Base-by-base conservation (phyloP, 2,329 filamentous ascomycete species). In the Aspergillus niger region DNA sequence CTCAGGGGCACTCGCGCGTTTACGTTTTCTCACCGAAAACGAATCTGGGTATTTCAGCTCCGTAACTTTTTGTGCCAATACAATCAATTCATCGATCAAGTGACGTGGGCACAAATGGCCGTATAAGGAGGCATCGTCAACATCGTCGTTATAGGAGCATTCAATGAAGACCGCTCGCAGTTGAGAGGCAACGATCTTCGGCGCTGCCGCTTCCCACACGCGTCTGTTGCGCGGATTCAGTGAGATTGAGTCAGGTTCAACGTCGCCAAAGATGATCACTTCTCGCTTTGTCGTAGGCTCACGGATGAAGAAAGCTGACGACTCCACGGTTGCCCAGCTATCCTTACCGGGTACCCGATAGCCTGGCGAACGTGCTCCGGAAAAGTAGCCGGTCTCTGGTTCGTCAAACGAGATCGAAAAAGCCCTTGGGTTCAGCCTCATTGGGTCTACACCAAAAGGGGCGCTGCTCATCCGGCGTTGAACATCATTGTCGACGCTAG, bases 221-320 rank as follows among this genome's bases (percentile, higher is more conserved):
- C 82, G 81, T n/a, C 84, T 79, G 66, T 95, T 98, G 24, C 93
- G 87, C 1, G 94, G 92, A 1, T 86, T 89, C 2, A 94, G 77
- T 0, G 92, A 96, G 26, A 98, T 78, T 8, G 87, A 89, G 75
- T 99, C 95, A 0, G 95, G 92, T 72, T 99, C 95, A 39, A 98
- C 91, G 67, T 99, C 95, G 17, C 95, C 95, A 72, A 97, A 98
- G 52, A 99, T 91, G 61, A 99, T 85, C 2, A 98, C 86, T 76
- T 99, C 94, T 32, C 85, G 84, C 1, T 86, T 85, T 0, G 87
- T 90, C 0, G 79, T 73, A 36, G 89, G 81, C 61, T 95, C 90
- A 39, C 91, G 90, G 65, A 99, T 90, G 76, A 99, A 98, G 76
- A 93, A 98, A 0, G 92, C 94, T 17, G 92, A 95, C 64, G 91